These are phyloP conservation scores for Symbiotaphrina buchneri DNA, from an alignment of 495 filamentous ascomycete genomes.

Conservation along the genomic window DNA sequence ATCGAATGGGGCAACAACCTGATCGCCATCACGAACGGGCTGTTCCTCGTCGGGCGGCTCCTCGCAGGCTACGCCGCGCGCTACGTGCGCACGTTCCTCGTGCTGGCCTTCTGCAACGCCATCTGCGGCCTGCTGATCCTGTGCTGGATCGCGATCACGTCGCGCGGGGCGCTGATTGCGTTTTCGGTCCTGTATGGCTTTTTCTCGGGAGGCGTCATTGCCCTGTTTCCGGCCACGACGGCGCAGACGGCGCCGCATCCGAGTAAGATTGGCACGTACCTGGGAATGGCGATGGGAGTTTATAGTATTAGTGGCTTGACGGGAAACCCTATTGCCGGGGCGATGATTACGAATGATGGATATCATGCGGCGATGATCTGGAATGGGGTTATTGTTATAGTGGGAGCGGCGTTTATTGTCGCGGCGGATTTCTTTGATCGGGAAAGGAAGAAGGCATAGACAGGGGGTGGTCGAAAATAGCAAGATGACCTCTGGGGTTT, in stretches of 20 bases:
- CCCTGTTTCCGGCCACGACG: conserved; percentile 7
- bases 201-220: conserved; percentile 1
- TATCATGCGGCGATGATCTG: conserved; percentile 9
- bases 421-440: no score
- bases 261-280: conserved; percentile 2
- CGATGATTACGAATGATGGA: conserved; percentile 7
- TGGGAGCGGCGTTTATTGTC: conserved; percentile 6
- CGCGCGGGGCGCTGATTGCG: not conserved
- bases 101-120: conserved; percentile 5
- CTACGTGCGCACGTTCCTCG: conserved; percentile 10
- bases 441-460: no score
- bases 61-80: conserved; percentile 11
- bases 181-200: conserved; percentile 3
- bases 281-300: conserved; percentile 10
- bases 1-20: not conserved
- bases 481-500: no score
- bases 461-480: no score
- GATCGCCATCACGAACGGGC: conserved; percentile 1
- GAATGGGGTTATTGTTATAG: conserved; percentile 6
- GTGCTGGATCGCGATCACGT: conserved; percentile 4
- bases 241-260: conserved; percentile 8
- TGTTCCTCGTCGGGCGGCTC: conserved; percentile 10
- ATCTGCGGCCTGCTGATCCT: conserved; percentile 8
- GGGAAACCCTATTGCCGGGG: conserved; percentile 13
- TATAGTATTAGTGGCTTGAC: conserved; percentile 9